Conservation (phyloP, 2,329 filamentous ascomycete species). For the Periglandula ipomoeae region DNA sequence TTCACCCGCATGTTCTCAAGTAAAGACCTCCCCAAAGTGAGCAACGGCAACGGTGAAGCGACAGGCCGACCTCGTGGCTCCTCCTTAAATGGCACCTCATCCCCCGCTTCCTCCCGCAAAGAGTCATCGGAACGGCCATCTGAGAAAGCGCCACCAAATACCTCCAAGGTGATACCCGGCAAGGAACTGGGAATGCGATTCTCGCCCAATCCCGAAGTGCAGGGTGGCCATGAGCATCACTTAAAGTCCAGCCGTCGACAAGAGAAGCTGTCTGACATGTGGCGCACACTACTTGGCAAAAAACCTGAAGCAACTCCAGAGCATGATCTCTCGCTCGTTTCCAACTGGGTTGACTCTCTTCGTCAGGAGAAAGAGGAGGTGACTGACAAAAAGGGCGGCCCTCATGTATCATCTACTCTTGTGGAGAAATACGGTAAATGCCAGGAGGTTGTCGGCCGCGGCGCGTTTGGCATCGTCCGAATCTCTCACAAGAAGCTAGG, state of each 20-base stretch:
- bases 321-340: constrained; percentile 83
- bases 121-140: constrained; percentile 25
- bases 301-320: constrained; percentile 67
- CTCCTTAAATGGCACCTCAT: constrained; percentile 22
- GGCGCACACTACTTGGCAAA: constrained; percentile 76
- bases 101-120: constrained; percentile 34
- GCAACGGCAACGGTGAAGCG: constrained; percentile 24
- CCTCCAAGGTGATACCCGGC: constrained; percentile 19
- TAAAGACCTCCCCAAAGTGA: constrained; percentile 36
- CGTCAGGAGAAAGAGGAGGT: constrained; percentile 83
- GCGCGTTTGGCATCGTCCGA: constrained; percentile 92
- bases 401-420: constrained; percentile 62
- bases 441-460: constrained; percentile 90
- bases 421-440: constrained; percentile 98
- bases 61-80: constrained; percentile 25
- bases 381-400: constrained; percentile 67
- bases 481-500: constrained; percentile 94
- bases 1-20: constrained; percentile 57
- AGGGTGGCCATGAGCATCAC: constrained; percentile 76
- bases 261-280: constrained; percentile 89
- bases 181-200: constrained; percentile 41
- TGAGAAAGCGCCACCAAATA: constrained; percentile 17
- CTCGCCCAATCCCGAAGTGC: constrained; percentile 36
- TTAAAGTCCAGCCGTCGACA: constrained; percentile 85
- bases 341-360: constrained; percentile 90